Evolutionary conservation across 2,329 filamentous ascomycete genomes (phyloP), one percentile per base, ranked within the genome.

Genomic region (Byssoonygena ceratinophila): DNA sequence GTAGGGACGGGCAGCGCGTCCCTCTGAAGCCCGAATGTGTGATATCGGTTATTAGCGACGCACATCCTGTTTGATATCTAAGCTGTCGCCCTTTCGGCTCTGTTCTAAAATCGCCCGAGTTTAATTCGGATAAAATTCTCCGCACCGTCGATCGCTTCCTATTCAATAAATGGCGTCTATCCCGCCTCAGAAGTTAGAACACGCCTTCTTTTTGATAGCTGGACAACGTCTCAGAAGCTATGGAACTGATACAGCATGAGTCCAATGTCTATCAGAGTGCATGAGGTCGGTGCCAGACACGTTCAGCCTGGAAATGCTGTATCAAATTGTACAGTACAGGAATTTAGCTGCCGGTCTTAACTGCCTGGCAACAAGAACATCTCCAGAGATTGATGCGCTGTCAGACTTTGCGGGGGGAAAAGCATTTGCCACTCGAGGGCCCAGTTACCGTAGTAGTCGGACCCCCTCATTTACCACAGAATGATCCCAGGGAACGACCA

Each of bases 61-160:
- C 36, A 40, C 18, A 23, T 40, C 4, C 18, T 4, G n/a, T 11
- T 22, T 6, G 37, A 23, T 6, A 22, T 23, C 18, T 40, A 2
- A 11, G 32, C n/a, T 6, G 37, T 16, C 2, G n/a, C 12, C 37
- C 22, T 40, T 40, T 40, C 32, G 31, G 27, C 43, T 44, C 40
- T 23, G 4, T 45, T 47, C 2, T 27, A 18, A 37, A 47, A 16
- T 27, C 44, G 31, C 31, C 31, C 32, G 45, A 47, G 18, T 25
- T 25, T 37, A 39, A 45, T n/a, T 51, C 22, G 29, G 12, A 37
- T 45, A 45, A 36, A 51, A 51, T 51, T 51, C 49, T 51, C 49
- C 49, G 49, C 41, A 47, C 25, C 40, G 49, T 36, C 40, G 49
- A 51, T 51, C 49, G 29, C 40, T 51, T 45, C 49, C 40, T 51